Conservation (phyloP, 495 filamentous ascomycete genomes). For the Penicillium maclennaniae region DNA sequence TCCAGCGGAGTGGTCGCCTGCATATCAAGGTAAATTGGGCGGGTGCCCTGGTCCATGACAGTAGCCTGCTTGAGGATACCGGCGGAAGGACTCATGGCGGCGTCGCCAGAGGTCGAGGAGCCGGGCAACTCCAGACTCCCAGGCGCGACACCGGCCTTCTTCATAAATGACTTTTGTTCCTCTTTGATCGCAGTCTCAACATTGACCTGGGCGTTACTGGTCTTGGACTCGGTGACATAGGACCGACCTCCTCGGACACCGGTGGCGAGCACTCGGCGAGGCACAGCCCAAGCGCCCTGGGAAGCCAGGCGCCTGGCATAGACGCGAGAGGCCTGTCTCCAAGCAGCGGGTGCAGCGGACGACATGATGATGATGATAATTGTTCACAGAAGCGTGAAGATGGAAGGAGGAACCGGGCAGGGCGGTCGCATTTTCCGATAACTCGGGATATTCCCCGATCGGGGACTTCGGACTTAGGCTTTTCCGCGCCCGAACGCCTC, state of each 20-base stretch:
- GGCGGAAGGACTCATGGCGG: constrained; percentile 75
- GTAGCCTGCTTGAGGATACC: constrained; percentile 89
- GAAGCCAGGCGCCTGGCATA: constrained; percentile 54
- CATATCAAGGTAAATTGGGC: constrained; percentile 97
- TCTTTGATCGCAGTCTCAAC: constrained; percentile 76
- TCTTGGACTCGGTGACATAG: constrained; percentile 84
- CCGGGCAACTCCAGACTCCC: constrained; percentile 52
- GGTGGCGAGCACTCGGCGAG: constrained; percentile 42
- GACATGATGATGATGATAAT: constrained; percentile 55
- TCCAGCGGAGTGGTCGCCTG: constrained; percentile 97
- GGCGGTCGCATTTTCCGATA: constrained; percentile 11
- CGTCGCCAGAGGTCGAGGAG: constrained; percentile 56
- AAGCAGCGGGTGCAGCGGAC: constrained; percentile 62
- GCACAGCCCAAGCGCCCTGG: constrained; percentile 39
- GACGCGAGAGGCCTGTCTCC: constrained; percentile 75
- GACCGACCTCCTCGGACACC: constrained; percentile 39
- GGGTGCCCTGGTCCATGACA: constrained; percentile 87
- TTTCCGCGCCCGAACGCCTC: constrained; percentile 10
- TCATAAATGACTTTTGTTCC: constrained; percentile 75
- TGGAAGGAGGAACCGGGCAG: constrained; percentile 11
- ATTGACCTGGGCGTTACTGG: constrained; percentile 74
- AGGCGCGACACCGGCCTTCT: constrained; percentile 62
- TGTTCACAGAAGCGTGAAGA: constrained; percentile 12
- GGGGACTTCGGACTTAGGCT: constrained; percentile 9
- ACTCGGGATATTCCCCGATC: constrained; percentile 17